Conservation (phyloP, 306 rosid species). For the Prunus mongolica region DNA sequence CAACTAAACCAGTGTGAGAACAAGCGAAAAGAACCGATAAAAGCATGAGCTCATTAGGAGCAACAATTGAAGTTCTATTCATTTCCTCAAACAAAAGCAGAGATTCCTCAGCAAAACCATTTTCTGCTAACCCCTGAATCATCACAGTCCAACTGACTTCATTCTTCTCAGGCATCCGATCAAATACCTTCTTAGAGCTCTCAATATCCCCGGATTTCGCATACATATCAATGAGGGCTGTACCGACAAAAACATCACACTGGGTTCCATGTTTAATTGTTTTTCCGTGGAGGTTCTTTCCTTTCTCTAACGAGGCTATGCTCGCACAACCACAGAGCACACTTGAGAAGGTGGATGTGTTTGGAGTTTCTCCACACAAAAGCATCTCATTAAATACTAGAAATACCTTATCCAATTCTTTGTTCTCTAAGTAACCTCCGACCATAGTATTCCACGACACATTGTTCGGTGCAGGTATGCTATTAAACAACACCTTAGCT, state of each 20-base stretch:
- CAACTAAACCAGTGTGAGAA: conserved; percentile 14
- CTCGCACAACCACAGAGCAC: conserved; percentile 6
- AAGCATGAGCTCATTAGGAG: conserved; percentile 16
- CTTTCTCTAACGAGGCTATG: conserved; percentile 12
- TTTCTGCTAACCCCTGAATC: conserved; percentile 19
- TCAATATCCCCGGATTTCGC: conserved; percentile 15
- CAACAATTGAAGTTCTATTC: conserved; percentile 7
- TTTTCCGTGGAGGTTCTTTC: conserved; percentile 17
- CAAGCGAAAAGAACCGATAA: conserved; percentile 14
- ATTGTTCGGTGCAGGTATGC: conserved; percentile 5
- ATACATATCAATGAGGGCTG: conserved; percentile 2
- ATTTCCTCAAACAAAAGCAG: conserved; percentile 10
- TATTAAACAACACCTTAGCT: conserved; percentile 9
- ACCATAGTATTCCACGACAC: conserved; percentile 14
- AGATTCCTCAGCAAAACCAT: conserved; percentile 12
- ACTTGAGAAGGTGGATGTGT: conserved; percentile 6
- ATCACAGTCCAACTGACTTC: conserved; percentile 11
- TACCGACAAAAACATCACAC: conserved; percentile 11
- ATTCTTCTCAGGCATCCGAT: conserved; percentile 10
- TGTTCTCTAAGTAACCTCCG: conserved; percentile 8
- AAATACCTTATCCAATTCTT: conserved; percentile 9
- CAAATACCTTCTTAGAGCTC: conserved; percentile 5
- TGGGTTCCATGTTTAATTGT: conserved; percentile 5
- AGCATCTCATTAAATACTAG: conserved; percentile 11
- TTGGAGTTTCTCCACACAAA: conserved; percentile 10